Evolutionary conservation across 2,329 filamentous ascomycete genomes (phyloP), one percentile per base, ranked within the genome.

Genomic region (Verticillium nonalfalfae): DNA sequence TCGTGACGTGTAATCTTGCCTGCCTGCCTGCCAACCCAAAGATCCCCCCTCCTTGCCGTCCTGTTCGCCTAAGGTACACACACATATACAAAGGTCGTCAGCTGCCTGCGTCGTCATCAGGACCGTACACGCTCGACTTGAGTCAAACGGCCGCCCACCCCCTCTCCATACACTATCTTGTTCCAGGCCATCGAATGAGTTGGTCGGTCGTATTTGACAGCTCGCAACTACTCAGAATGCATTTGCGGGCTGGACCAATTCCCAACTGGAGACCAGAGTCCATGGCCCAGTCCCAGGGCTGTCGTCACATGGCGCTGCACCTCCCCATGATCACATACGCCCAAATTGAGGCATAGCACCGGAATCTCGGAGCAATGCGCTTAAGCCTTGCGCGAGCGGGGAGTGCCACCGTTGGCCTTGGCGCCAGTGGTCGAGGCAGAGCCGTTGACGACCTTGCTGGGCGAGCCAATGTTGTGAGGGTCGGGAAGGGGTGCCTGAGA

Each of bases 401-500:
- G 86, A 62, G 82, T 81, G 64, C 81, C 76, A 66, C 85, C 86
- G 71, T 83, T 89, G 67, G 83, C 74, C 77, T 82, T 84, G 67
- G 77, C 75, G 56, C 82, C 81, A 58, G 83, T 84, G 64, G 81
- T 72, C 63, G 78, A 82, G 77, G 82, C 78, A 71, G 76, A 73
- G 74, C 81, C 77, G 72, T 81, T 78, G 76, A 80, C 74, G 63
- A 81, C 79, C 62, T 85, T 82, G 60, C 87, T 66, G 70, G 64
- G 73, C 72, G 69, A 76, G 72, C 70, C 79, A 76, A 78, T 74
- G 73, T 80, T 75, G 74, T 91, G 90, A 79, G 93, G 92, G 75
- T 96, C 93, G 69, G 94, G 90, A 59, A 95, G 81, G 67, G 84
- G 83, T 59, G 85, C 84, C 75, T 86, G 83, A 68, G 81, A 84